phyloP scores from a whole-genome alignment of 2,329 filamentous ascomycete species.

The Botrytis elliptica region DNA sequence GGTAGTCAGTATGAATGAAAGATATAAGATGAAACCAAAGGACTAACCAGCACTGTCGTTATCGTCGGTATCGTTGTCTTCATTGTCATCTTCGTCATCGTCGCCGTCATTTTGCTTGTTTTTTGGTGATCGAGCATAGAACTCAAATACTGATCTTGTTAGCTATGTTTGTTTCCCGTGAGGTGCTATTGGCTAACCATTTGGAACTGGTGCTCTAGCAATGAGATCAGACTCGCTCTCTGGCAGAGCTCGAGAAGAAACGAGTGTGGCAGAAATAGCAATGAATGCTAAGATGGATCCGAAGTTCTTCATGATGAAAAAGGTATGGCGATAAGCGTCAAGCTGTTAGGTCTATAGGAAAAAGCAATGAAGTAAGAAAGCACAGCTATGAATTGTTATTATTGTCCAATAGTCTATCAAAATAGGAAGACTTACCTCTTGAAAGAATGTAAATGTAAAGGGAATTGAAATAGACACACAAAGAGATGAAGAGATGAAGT shows the following conservation, averaged over 20 bases:
- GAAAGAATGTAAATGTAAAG: slow-evolving; percentile 20
- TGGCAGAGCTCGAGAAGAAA: slow-evolving; percentile 37
- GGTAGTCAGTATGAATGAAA: neutral
- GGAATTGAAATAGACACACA: neutral
- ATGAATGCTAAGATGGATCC: slow-evolving; percentile 42
- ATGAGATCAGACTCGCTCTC: slow-evolving; percentile 24
- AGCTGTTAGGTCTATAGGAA: slow-evolving; percentile 29
- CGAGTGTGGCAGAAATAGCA: slow-evolving; percentile 40
- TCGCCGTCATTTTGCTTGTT: slow-evolving; percentile 15
- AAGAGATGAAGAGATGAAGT: slow-evolving; percentile 30
- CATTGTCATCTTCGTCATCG: neutral
- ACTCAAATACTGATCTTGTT: slow-evolving; percentile 25
- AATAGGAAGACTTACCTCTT: slow-evolving; percentile 30
- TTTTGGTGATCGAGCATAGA: slow-evolving; percentile 30
- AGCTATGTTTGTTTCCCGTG: neutral
- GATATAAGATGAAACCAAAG: neutral
- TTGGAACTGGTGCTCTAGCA: slow-evolving; percentile 30
- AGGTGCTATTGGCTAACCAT: slow-evolving; percentile 16
- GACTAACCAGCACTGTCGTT: neutral
- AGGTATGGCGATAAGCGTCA: slow-evolving; percentile 27
- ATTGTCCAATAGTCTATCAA: neutral
- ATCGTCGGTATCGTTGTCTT: neutral
- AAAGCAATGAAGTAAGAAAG: slow-evolving; percentile 33
- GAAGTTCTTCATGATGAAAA: slow-evolving; percentile 44
- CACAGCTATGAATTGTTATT: slow-evolving; percentile 34